Conservation (phyloP, 495 filamentous ascomycete species). For the Aspergillus cavernicola region DNA sequence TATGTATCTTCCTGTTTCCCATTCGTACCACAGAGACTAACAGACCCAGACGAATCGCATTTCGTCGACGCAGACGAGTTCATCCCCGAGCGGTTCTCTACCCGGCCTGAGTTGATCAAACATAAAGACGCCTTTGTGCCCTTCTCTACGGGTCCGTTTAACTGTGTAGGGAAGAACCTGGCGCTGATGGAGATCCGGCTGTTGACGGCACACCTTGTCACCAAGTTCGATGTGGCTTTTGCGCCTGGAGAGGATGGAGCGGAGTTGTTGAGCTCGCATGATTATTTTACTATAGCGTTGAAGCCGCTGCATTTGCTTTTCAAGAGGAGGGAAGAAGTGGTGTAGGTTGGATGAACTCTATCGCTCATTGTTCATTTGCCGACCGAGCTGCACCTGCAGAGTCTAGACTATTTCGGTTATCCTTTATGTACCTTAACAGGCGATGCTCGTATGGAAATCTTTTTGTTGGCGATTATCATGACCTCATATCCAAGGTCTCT, state of each 20-base stretch:
- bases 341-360: background rate
- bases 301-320: background rate
- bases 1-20: background rate
- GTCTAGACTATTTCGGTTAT: too few relatives aligned
- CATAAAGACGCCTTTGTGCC: slow-evolving; percentile 14
- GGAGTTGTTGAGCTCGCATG: slow-evolving; percentile 24
- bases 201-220: slow-evolving; percentile 16
- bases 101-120: slow-evolving; percentile 24
- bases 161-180: slow-evolving; percentile 24
- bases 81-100: slow-evolving; percentile 53
- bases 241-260: slow-evolving; percentile 27
- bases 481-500: too few relatives aligned
- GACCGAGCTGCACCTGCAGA: too few relatives aligned
- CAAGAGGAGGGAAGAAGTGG: background rate
- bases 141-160: slow-evolving; percentile 17
- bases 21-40: background rate
- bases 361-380: background rate
- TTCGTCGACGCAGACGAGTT: slow-evolving; percentile 35
- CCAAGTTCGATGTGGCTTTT: slow-evolving; percentile 17
- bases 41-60: slow-evolving; percentile 6
- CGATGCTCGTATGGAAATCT: too few relatives aligned
- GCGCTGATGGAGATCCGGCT: slow-evolving; percentile 23
- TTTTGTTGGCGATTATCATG: too few relatives aligned
- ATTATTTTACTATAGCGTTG: background rate
- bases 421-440: too few relatives aligned